Conservation (phyloP, 2,329 filamentous ascomycete species). For the Fusarium sp. region DNA sequence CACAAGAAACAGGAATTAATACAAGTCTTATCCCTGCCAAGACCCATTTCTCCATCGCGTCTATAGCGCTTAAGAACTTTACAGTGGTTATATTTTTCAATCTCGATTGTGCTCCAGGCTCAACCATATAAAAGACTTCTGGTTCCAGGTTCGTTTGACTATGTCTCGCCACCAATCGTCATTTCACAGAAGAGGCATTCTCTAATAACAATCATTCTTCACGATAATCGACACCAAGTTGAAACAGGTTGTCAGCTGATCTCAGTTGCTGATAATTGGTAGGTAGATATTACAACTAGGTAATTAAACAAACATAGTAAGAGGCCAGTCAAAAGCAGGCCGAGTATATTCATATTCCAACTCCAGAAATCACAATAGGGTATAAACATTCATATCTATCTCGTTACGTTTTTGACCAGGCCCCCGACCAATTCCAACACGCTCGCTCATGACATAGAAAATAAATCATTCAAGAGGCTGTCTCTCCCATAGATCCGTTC, state of each 20-base stretch:
- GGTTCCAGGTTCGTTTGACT: background rate
- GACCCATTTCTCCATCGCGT: background rate
- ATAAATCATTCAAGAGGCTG: constrained; percentile 15
- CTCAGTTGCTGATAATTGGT: background rate
- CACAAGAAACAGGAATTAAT: constrained; percentile 19
- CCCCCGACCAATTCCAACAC: constrained; percentile 18
- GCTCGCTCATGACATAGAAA: constrained; percentile 23
- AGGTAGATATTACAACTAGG: background rate
- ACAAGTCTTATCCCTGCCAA: background rate
- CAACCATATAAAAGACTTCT: background rate
- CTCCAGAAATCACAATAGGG: constrained; percentile 12
- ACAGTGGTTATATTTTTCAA: too few species aligned
- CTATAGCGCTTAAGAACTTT: background rate
- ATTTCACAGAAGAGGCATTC: background rate
- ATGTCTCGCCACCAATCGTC: background rate
- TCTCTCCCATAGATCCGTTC: constrained; percentile 4
- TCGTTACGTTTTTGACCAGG: constrained; percentile 7
- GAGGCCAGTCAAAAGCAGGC: background rate
- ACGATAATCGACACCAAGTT: too few species aligned
- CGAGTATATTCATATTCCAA: background rate
- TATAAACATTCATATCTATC: constrained; percentile 22
- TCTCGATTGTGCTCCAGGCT: background rate
- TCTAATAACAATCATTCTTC: too few species aligned
- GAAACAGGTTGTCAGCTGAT: background rate
- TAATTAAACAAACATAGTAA: background rate